phyloP scores from a whole-genome alignment of 2,329 filamentous ascomycete species.

The Aspergillus sp. region DNA sequence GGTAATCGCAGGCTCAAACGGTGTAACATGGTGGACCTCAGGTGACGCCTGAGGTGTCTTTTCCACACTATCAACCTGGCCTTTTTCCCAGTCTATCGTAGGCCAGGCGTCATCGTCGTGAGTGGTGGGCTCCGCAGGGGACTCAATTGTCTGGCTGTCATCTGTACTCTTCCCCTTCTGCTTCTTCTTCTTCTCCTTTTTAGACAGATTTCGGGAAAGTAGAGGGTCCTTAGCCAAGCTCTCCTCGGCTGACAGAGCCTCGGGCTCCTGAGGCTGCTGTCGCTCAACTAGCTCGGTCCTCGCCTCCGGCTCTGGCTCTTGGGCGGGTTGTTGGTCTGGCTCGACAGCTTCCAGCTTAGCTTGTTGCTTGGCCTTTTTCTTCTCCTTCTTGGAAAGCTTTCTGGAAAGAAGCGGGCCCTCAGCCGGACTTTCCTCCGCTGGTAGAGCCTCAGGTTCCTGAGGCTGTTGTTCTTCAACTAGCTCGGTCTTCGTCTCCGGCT shows the following conservation, averaged over 20 bases:
- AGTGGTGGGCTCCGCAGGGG: neutral
- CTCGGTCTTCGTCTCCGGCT: neutral
- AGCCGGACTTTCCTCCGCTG: neutral
- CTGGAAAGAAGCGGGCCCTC: slow-evolving; percentile 14
- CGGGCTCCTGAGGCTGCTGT: neutral
- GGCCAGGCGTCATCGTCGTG: slow-evolving; percentile 30
- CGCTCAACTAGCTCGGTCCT: neutral
- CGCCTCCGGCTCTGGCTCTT: neutral
- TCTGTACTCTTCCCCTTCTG: slow-evolving; percentile 16
- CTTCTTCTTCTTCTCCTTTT: slow-evolving; percentile 35
- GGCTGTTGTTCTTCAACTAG: neutral
- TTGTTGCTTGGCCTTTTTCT: slow-evolving; percentile 31
- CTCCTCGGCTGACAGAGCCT: neutral
- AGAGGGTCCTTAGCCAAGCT: slow-evolving; percentile 7
- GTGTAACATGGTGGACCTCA: slow-evolving; percentile 18
- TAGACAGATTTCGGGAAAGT: slow-evolving; percentile 23
- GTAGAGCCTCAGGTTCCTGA: neutral
- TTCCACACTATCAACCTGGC: slow-evolving; percentile 21
- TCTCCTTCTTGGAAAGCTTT: slow-evolving; percentile 34
- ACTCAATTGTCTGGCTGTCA: neutral
- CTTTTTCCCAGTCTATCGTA: slow-evolving; percentile 36
- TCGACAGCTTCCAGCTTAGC: slow-evolving; percentile 13
- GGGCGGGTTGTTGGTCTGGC: neutral
- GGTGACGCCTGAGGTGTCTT: slow-evolving; percentile 20
- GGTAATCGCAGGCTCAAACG: slow-evolving; percentile 23